A percentile compares a stretch with the other conserved stretches of the same genome.
Conservation (phyloP, 495 filamentous ascomycete genomes). For the Neurospora tetrasperma region DNA sequence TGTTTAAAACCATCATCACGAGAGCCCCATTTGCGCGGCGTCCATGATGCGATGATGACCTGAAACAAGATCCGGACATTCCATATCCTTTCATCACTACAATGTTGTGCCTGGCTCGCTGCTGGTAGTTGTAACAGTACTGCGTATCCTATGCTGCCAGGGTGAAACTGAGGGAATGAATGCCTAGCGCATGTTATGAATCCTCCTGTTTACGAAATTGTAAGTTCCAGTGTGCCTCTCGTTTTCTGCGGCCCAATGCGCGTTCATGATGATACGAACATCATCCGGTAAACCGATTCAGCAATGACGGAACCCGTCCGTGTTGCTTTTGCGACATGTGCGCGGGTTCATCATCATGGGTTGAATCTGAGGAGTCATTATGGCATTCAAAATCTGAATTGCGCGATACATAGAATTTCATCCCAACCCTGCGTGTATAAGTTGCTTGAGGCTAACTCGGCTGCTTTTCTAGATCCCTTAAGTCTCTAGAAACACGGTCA, state of each 20-base stretch:
- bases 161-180: not conserved
- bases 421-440: not conserved
- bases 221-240: not conserved
- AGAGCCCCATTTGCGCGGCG: constrained; percentile 67
- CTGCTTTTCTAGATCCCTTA: not conserved
- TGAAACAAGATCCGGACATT: constrained; percentile 50
- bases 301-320: constrained; percentile 12
- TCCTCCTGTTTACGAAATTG: not conserved
- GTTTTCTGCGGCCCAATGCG: not conserved
- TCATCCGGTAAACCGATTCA: constrained; percentile 30
- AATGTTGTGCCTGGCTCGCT: not conserved
- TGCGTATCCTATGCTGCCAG: not conserved
- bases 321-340: not conserved
- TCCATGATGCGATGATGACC: constrained; percentile 99
- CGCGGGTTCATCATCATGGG: constrained; percentile 13
- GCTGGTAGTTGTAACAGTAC: constrained; percentile 9
- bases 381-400: not conserved
- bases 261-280: constrained; percentile 18
- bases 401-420: not conserved
- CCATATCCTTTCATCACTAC: not conserved
- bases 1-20: constrained; percentile 99
- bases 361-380: constrained; percentile 20
- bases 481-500: not conserved
- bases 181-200: not conserved
- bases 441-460: not conserved